Conservation (phyloP, 2,329 filamentous ascomycete genomes). For the Fusarium palustre region DNA sequence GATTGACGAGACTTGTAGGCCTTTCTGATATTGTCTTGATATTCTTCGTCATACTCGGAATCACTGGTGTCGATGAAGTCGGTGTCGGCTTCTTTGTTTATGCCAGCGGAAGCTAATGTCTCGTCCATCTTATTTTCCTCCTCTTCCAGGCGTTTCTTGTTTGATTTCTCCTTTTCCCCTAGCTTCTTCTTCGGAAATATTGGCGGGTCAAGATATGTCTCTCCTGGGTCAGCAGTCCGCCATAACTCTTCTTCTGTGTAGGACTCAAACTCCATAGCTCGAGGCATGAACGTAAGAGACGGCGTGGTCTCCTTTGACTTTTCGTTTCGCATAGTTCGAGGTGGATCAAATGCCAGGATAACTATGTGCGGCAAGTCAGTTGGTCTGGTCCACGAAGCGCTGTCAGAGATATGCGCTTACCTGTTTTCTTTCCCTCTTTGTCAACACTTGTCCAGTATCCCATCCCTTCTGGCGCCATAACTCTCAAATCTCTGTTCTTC, state of each 20-base stretch:
- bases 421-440: constrained; percentile 25
- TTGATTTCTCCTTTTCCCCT: constrained; percentile 24
- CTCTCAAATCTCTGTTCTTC: constrained; percentile 46
- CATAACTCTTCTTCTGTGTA: constrained; percentile 47
- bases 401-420: neutral
- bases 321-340: constrained; percentile 40
- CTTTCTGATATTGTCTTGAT: neutral
- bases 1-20: constrained; percentile 31
- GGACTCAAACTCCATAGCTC: constrained; percentile 47
- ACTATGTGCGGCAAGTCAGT: constrained; percentile 32
- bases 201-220: constrained; percentile 46
- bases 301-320: constrained; percentile 29
- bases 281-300: constrained; percentile 48
- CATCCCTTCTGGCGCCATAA: constrained; percentile 46
- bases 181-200: constrained; percentile 2
- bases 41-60: constrained; percentile 20
- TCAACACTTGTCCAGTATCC: constrained; percentile 45
- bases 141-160: constrained; percentile 13
- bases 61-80: constrained; percentile 15
- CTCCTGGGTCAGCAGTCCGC: constrained; percentile 42
- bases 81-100: constrained; percentile 25
- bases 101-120: neutral
- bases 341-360: constrained; percentile 42
- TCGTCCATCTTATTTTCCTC: neutral
- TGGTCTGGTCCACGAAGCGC: neutral